Evolutionary conservation across 768 basidiomycete species (phyloP).

Genomic region (Phaeolepiota aurea): DNA sequence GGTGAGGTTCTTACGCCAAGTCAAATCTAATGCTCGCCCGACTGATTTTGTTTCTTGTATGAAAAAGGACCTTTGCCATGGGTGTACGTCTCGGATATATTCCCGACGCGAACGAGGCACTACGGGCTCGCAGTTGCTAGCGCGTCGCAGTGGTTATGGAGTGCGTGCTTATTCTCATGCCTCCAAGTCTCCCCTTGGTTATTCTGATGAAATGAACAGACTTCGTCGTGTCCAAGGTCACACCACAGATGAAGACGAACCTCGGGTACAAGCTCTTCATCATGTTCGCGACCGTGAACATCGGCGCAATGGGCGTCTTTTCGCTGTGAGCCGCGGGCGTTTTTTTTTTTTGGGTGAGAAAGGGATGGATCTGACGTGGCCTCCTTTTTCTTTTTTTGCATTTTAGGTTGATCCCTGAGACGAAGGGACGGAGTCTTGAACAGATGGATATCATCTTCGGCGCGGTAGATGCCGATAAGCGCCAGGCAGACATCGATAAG

Average conservation of each 20-base stretch:
- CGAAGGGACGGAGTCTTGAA: slow-evolving; percentile 48
- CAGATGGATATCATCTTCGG: slow-evolving; percentile 52
- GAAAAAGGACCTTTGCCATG: slow-evolving; percentile 36
- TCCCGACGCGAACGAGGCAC: slow-evolving; percentile 77
- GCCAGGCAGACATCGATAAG: slow-evolving; percentile 42
- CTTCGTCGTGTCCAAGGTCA: slow-evolving; percentile 66
- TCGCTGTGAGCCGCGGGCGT: slow-evolving; percentile 37
- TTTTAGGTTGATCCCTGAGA: slow-evolving; percentile 49
- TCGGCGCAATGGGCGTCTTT: slow-evolving; percentile 62
- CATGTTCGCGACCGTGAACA: slow-evolving; percentile 70
- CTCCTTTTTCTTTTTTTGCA: background rate
- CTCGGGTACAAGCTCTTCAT: slow-evolving; percentile 72
- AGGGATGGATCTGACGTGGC: background rate
- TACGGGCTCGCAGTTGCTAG: slow-evolving; percentile 72
- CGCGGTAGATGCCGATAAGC: slow-evolving; percentile 42
- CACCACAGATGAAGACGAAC: slow-evolving; percentile 50
- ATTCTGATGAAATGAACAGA: slow-evolving; percentile 35
- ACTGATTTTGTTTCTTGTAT: slow-evolving; percentile 16
- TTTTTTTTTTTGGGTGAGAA: background rate
- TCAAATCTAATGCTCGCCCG: slow-evolving; percentile 9
- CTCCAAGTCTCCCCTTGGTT: too few relatives aligned
- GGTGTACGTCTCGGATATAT: slow-evolving; percentile 78
- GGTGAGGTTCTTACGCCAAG: slow-evolving; percentile 30
- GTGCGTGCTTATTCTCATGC: too few relatives aligned
- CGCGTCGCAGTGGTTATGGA: slow-evolving; percentile 79